Base-by-base conservation (phyloP, 306 rosid species). In the Cucurbita pepo region DNA sequence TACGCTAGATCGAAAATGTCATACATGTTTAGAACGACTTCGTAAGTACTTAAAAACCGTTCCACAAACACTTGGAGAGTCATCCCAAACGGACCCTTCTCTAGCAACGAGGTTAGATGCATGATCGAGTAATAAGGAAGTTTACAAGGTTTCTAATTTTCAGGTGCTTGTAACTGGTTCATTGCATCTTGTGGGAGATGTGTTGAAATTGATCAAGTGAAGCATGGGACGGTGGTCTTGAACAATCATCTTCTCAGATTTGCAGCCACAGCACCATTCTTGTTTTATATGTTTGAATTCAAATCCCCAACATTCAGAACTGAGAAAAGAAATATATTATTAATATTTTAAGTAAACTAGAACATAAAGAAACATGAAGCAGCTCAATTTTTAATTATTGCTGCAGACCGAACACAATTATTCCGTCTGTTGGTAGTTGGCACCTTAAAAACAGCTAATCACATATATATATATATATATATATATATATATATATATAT, bases 91-190 rank as follows among this genome's bases (percentile, higher is more conserved):
- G 7, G 8, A 50, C 54, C 18, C 14, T 45, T 58, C 41, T 12
- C 4, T 61, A 37, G 21, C 47, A 36, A 13, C 6, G 6, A 61
- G 37, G 47, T 37, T 16, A 16, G 47, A 61, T 18, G 45, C 12
- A 34, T 45, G 45, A 45, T 60, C 47, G 7, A 36, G 25, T 16
- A 44, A 44, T 6, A 16, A 66, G n/a, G 11, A 16, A 21, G 18
- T 13, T 22, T 13, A 1, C 2, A 7, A 18, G 52, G 54, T 72
- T 72, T 43, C 40, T 21, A 65, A 76, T 59, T 53, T 67, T 75
- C 86, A 94, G 98, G 97, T 94, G 65, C 95, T 94, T 58, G 97
- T 94, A 54, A 89, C 97, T 6, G 96, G 98, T 70, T 94, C 97
- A 61, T 59, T 94, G 61, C 98, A 94, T 81, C 98, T 94, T 72